Conservation (phyloP, 495 filamentous ascomycete species). For the Clohesyomyces aquaticus region DNA sequence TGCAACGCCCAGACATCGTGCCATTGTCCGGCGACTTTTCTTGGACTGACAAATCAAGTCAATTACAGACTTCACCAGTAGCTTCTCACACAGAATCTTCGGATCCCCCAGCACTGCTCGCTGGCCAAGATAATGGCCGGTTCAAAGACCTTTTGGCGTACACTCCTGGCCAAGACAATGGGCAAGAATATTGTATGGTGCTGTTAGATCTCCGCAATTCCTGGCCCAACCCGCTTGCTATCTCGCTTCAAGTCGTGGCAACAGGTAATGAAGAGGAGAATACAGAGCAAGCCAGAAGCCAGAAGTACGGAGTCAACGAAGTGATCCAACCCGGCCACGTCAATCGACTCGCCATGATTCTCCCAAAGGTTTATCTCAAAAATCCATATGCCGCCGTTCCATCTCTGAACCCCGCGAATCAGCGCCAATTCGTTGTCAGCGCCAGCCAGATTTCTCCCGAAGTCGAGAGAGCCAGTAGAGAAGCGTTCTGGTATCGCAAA, state of each 20-base stretch:
- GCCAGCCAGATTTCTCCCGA: conserved; percentile 76
- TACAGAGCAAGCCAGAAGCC: conserved; percentile 20
- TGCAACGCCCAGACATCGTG: conserved; percentile 76
- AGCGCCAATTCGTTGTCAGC: conserved; percentile 88
- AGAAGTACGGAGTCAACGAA: conserved; percentile 56
- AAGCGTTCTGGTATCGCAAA: conserved; percentile 92
- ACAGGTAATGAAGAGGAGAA: conserved; percentile 5
- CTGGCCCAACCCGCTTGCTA: conserved; percentile 75
- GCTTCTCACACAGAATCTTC: neutral
- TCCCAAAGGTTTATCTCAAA: conserved; percentile 74
- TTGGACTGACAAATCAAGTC: conserved; percentile 50
- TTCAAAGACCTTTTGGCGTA: conserved; percentile 35
- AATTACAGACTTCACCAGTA: conserved; percentile 3
- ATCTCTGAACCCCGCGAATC: conserved; percentile 71
- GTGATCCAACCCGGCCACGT: conserved; percentile 78
- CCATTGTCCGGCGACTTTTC: conserved; percentile 66
- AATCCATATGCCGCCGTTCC: conserved; percentile 80
- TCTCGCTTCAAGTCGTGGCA: conserved; percentile 57
- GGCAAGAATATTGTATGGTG: conserved; percentile 74
- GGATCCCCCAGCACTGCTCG: conserved; percentile 7
- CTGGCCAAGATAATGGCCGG: conserved; percentile 31
- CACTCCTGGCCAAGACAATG: conserved; percentile 25
- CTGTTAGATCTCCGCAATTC: conserved; percentile 84
- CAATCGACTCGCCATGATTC: conserved; percentile 72
- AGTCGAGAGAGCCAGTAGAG: conserved; percentile 73